Conservation (phyloP, 805 yeast genomes). For the Candida methanosorbosa region DNA sequence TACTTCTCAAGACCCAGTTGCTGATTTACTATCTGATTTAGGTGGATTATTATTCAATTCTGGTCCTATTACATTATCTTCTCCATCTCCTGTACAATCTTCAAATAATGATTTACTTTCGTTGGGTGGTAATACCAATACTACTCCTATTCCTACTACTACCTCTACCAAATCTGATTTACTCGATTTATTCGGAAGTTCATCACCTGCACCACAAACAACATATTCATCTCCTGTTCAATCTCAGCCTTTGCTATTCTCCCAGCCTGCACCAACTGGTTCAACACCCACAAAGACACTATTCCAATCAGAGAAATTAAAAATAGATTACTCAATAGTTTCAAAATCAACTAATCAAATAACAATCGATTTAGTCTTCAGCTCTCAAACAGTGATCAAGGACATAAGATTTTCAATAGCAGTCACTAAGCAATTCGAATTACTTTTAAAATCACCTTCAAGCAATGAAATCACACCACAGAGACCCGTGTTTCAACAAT, state of each 20-base stretch:
- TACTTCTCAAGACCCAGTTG: conserved; percentile 35
- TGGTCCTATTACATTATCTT: conserved; percentile 9
- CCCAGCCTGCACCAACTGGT: conserved; percentile 1
- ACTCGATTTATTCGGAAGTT: conserved; percentile 2
- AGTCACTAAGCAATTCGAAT: conserved; percentile 23
- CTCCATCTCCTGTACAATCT: not conserved
- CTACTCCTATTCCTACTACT: conserved; percentile 8
- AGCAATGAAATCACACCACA: conserved; percentile 16
- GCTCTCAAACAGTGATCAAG: conserved; percentile 38
- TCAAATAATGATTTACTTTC: not conserved
- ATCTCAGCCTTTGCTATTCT: too few relatives aligned
- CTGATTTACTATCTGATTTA: conserved; percentile 69
- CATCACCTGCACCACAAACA: conserved; percentile 2
- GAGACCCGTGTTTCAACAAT: too few relatives aligned
- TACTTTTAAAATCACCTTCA: conserved; percentile 19
- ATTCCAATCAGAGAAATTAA: too few relatives aligned
- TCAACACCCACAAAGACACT: conserved; percentile 9
- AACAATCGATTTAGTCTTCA: conserved; percentile 29
- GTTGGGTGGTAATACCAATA: not conserved
- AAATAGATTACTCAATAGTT: too few relatives aligned
- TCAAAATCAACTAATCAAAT: too few relatives aligned
- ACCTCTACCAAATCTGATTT: conserved; percentile 6
- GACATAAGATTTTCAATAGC: conserved; percentile 24
- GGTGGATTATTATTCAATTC: conserved; percentile 48
- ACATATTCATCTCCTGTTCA: too few relatives aligned